Conservation (phyloP, 768 basidiomycete species). For the Hypsizygus marmoreus region DNA sequence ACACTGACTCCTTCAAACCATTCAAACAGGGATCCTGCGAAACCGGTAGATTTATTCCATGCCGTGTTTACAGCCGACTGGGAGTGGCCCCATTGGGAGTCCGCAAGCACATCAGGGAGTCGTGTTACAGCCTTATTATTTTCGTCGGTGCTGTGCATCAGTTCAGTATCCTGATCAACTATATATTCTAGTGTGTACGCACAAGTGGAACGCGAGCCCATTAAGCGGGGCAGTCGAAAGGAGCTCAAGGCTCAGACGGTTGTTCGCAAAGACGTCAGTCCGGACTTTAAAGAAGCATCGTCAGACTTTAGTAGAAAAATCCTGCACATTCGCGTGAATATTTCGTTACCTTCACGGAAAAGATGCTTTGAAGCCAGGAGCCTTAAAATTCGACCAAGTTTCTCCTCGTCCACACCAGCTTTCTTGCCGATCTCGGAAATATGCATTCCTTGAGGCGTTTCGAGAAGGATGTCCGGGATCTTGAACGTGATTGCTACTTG, state of each 20-base stretch:
- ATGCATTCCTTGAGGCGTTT: slow-evolving; percentile 37
- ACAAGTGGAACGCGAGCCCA: slow-evolving; percentile 28
- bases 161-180: too few relatives aligned
- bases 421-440: slow-evolving; percentile 30
- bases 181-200: too few relatives aligned
- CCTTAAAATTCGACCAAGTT: slow-evolving; percentile 40
- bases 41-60: slow-evolving; percentile 15
- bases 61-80: slow-evolving; percentile 16
- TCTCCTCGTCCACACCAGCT: slow-evolving; percentile 33
- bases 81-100: slow-evolving; percentile 33
- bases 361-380: slow-evolving; percentile 40
- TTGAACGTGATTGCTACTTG: slow-evolving; percentile 34
- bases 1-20: slow-evolving; percentile 12
- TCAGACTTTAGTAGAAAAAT: slow-evolving; percentile 7
- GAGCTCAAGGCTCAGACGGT: slow-evolving; percentile 38
- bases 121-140: slow-evolving; percentile 18
- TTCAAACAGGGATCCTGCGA: slow-evolving; percentile 9
- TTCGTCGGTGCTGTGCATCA: slow-evolving; percentile 21
- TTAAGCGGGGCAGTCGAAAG: slow-evolving; percentile 32
- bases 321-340: slow-evolving; percentile 22
- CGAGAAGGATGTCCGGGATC: slow-evolving; percentile 39
- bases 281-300: slow-evolving; percentile 25
- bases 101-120: slow-evolving; percentile 36
- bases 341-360: slow-evolving; percentile 31
- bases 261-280: slow-evolving; percentile 42